These are phyloP conservation scores for Ophiostoma novo-ulmi DNA, from an alignment of 2,329 filamentous ascomycete genomes.

Conservation along the genomic window DNA sequence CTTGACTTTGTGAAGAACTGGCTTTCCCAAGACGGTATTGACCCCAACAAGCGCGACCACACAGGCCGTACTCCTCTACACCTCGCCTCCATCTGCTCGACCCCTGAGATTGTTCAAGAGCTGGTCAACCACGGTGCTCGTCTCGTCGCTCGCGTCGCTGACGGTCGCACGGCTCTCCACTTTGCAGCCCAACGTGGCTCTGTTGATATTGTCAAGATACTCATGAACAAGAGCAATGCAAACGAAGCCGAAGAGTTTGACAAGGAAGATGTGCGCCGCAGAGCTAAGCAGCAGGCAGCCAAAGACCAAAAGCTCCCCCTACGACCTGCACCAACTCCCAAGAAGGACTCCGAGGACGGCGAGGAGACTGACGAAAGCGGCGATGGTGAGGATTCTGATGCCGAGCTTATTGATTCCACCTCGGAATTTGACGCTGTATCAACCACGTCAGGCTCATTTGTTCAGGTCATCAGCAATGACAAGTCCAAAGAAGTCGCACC, in stretches of 20 bases:
- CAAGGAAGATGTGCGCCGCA: slow-evolving; percentile 47
- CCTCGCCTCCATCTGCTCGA: slow-evolving; percentile 60
- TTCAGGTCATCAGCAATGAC: slow-evolving; percentile 55
- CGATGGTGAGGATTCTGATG: background rate
- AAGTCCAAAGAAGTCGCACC: slow-evolving; percentile 35
- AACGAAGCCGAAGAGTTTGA: slow-evolving; percentile 66
- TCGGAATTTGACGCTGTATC: slow-evolving; percentile 42
- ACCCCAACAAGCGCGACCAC: slow-evolving; percentile 70
- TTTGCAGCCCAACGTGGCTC: slow-evolving; percentile 68
- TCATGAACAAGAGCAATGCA: slow-evolving; percentile 67
- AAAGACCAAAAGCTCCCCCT: slow-evolving; percentile 19
- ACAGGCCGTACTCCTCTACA: slow-evolving; percentile 76
- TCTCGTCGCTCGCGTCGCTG: slow-evolving; percentile 61
- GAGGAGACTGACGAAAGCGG: background rate
- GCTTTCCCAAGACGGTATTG: slow-evolving; percentile 60
- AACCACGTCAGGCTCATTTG: slow-evolving; percentile 65
- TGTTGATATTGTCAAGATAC: slow-evolving; percentile 61
- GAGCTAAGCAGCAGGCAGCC: slow-evolving; percentile 27
- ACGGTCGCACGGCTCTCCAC: slow-evolving; percentile 78
- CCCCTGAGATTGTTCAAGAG: background rate
- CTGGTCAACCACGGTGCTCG: background rate
- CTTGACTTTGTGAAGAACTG: slow-evolving; percentile 65
- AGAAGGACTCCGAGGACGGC: background rate
- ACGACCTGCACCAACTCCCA: background rate
- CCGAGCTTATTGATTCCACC: background rate